Evolutionary conservation across 352 stramenopile genomes (phyloP).

Genomic region (Halophytophthora polymorphica): DNA sequence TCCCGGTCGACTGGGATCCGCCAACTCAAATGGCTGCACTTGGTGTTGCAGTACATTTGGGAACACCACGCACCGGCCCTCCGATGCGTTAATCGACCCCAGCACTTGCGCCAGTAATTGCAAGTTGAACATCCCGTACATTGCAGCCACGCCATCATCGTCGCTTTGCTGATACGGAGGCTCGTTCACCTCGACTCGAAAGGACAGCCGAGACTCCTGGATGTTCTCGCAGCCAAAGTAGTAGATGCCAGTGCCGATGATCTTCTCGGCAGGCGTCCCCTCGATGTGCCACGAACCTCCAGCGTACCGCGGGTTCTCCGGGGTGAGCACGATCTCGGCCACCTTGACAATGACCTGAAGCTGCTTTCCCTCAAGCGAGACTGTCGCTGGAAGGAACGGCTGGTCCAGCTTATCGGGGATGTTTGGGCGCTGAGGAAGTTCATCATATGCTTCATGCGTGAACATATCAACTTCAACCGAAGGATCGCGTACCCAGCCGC

Average conservation of each 20-base stretch:
- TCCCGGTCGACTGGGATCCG: constrained; percentile 26
- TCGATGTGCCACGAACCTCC: constrained; percentile 52
- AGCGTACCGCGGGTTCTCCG: constrained; percentile 31
- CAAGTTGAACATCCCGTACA: constrained; percentile 21
- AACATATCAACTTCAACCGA: constrained; percentile 5
- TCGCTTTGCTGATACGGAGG: constrained; percentile 23
- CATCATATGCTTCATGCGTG: constrained; percentile 9
- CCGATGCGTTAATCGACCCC: constrained; percentile 15
- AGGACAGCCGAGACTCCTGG: constrained; percentile 23
- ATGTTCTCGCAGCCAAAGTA: constrained; percentile 51
- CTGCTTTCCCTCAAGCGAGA: constrained; percentile 20
- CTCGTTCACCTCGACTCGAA: constrained; percentile 22
- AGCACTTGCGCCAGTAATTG: constrained; percentile 17
- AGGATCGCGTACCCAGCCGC: not conserved
- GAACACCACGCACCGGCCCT: constrained; percentile 35
- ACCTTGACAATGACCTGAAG: constrained; percentile 53
- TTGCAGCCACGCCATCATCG: constrained; percentile 10
- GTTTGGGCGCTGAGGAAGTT: constrained; percentile 9
- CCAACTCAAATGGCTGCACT: constrained; percentile 44
- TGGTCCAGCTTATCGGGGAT: constrained; percentile 10
- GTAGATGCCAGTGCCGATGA: constrained; percentile 45
- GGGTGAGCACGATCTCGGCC: constrained; percentile 44
- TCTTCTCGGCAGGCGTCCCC: constrained; percentile 35
- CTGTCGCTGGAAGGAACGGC: not conserved
- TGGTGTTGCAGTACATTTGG: constrained; percentile 43